These are phyloP conservation scores for Rhizopus sp. DNA, from an alignment of 371 early-diverging fungal species.

Conservation along the genomic window DNA sequence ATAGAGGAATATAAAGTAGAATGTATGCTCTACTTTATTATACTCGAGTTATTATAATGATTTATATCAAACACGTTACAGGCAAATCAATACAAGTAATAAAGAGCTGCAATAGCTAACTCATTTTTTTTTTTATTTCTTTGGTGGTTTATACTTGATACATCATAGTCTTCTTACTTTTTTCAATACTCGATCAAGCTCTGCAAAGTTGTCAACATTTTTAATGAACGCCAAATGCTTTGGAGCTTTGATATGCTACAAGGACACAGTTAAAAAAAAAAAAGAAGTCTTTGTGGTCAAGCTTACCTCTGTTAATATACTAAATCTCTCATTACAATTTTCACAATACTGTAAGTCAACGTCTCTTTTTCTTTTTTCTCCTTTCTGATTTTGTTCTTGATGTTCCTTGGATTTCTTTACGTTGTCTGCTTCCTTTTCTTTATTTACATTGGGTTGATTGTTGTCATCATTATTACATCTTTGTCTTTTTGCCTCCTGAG, in stretches of 20 bases:
- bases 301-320: slow-evolving; percentile 32
- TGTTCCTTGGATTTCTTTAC: slow-evolving; percentile 3
- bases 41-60: no score
- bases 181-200: slow-evolving; percentile 33
- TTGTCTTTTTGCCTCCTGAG: not conserved
- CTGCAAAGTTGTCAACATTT: slow-evolving; percentile 38
- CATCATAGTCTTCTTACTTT: slow-evolving; percentile 3
- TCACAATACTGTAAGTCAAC: slow-evolving; percentile 37
- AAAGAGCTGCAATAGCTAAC: no score
- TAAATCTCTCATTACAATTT: slow-evolving; percentile 38
- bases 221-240: slow-evolving; percentile 36
- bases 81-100: no score
- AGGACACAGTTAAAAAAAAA: not conserved
- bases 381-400: slow-evolving; percentile 1
- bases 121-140: no score
- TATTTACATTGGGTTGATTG: slow-evolving; percentile 1
- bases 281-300: not conserved
- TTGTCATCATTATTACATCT: slow-evolving; percentile 3
- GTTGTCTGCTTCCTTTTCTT: slow-evolving; percentile 7
- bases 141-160: no score
- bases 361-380: slow-evolving; percentile 13
- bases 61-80: no score
- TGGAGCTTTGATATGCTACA: slow-evolving; percentile 37
- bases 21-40: no score
- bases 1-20: no score